These are phyloP conservation scores for Pseudotsuga menziesii DNA, from an alignment of 75 land plant genomes.

Conservation along the genomic window DNA sequence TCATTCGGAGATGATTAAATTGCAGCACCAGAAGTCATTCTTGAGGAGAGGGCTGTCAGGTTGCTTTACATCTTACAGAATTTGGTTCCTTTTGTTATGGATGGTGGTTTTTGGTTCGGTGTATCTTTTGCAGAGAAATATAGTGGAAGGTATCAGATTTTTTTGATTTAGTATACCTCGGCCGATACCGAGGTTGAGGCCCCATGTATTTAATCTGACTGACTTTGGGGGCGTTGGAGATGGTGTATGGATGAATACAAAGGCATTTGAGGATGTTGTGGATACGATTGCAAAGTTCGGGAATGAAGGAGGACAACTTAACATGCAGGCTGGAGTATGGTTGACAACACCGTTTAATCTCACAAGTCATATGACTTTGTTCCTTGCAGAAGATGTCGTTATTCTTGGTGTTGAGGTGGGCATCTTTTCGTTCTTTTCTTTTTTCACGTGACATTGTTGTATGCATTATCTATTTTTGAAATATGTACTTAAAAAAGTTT, in stretches of 20 bases:
- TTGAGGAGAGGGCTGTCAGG: constrained; percentile 18
- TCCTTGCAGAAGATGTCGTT: too few relatives aligned
- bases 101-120: constrained; percentile 36
- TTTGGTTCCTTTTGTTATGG: constrained; percentile 44
- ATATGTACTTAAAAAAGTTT: neutral
- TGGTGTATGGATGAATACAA: constrained; percentile 76
- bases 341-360: too few relatives aligned
- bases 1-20: too few relatives aligned
- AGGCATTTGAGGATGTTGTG: too few relatives aligned
- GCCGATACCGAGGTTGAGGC: constrained; percentile 59
- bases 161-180: too few relatives aligned
- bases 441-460: neutral
- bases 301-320: too few relatives aligned
- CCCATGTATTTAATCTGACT: constrained; percentile 73
- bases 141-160: constrained; percentile 16
- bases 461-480: neutral
- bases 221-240: constrained; percentile 94
- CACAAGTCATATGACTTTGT: too few relatives aligned
- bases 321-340: too few relatives aligned
- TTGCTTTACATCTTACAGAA: constrained; percentile 20
- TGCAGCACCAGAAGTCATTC: too few relatives aligned
- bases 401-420: too few relatives aligned
- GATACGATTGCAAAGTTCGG: constrained; percentile 41
- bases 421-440: too few relatives aligned
- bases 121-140: constrained; percentile 49